Percentiles rank a stretch among this genome's conserved stretches.
phyloP scores from a whole-genome alignment of 2,329 filamentous ascomycete species.

The Aspergillus candidus region DNA sequence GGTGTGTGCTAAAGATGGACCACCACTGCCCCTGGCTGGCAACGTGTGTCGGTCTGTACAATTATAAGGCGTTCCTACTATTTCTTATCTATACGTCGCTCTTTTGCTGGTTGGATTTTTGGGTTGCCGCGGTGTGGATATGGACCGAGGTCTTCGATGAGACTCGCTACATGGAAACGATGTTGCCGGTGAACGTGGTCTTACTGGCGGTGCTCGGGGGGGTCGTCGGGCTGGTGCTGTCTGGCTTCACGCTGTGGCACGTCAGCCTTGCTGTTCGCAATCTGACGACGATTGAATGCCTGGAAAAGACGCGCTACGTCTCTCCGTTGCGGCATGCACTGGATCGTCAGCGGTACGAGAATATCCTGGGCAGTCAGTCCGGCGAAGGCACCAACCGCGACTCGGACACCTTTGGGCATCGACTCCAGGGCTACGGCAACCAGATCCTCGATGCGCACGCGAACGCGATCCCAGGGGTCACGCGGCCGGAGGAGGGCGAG shows the following conservation, averaged over 20 bases:
- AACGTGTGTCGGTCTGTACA: slow-evolving; percentile 85
- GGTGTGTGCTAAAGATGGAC: slow-evolving; percentile 98
- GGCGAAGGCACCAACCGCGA: slow-evolving; percentile 14
- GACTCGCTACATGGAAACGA: slow-evolving; percentile 63
- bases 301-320: slow-evolving; percentile 93
- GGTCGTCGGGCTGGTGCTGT: slow-evolving; percentile 84
- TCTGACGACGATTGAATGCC: slow-evolving; percentile 90
- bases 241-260: slow-evolving; percentile 89
- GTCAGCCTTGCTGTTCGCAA: slow-evolving; percentile 70
- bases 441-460: slow-evolving; percentile 76
- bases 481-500: slow-evolving; percentile 75
- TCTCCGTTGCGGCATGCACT: slow-evolving; percentile 69
- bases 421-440: slow-evolving; percentile 58
- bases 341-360: slow-evolving; percentile 56
- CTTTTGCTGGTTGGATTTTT: slow-evolving; percentile 77
- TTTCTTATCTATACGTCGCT: slow-evolving; percentile 85
- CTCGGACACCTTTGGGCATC: slow-evolving; percentile 33
- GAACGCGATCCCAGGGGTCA: slow-evolving; percentile 73
- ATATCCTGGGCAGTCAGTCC: slow-evolving; percentile 34
- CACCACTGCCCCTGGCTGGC: slow-evolving; percentile 98
- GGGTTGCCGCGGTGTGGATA: slow-evolving; percentile 72
- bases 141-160: slow-evolving; percentile 74
- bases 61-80: slow-evolving; percentile 92
- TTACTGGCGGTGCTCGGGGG: slow-evolving; percentile 79
- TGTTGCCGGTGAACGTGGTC: slow-evolving; percentile 87